Base-by-base conservation (phyloP, 2,329 filamentous ascomycete genomes). In the Trichocomaceae sp. region DNA sequence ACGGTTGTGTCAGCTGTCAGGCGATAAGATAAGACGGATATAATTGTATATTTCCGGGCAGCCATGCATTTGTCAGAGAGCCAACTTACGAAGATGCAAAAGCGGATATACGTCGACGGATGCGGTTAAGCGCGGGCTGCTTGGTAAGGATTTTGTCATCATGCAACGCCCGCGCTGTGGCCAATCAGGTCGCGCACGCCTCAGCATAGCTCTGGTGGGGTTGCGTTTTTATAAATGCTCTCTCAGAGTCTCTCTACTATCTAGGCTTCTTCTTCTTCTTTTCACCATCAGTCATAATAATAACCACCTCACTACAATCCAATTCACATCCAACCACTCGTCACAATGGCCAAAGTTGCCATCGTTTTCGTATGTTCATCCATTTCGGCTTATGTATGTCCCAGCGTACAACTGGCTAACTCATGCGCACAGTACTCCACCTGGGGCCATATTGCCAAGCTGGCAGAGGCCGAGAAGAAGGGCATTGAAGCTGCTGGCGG, bases 401-500 rank as follows among this genome's bases (percentile, higher is more conserved):
- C 54, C 17, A 19, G 33, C 19, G 8, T 23, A 35, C 22, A 19
- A 35, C 35, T 26, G 39, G 51, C 47, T 55, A 20, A 33, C 10
- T 55, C 47, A 19, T 46, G 4, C 31, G 15, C 45, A 54, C 59
- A 93, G 88, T 95, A 95, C 79, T 95, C 90, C 63, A 88, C 90
- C 83, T 95, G 93, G 77, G 92, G 93, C 75, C 91, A 96, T 77
- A 86, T 96, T 75, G 77, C 81, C 75, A 76, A 84, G 69, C 74
- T 96, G 65, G 93, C 92, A 66, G 84, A 93, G 73, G 90, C 90
- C 60, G 91, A 97, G 79, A 88, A 91, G 80, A 84, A 82, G 68
- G 93, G 93, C 69, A 88, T 96, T 68, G 86, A 91, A 77, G 83
- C 86, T 68, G 90, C 90, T 60, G 93, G 93, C 61, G 91, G 91